Base-by-base conservation (phyloP, 306 rosid species). In the Cicer chorassanicum region DNA sequence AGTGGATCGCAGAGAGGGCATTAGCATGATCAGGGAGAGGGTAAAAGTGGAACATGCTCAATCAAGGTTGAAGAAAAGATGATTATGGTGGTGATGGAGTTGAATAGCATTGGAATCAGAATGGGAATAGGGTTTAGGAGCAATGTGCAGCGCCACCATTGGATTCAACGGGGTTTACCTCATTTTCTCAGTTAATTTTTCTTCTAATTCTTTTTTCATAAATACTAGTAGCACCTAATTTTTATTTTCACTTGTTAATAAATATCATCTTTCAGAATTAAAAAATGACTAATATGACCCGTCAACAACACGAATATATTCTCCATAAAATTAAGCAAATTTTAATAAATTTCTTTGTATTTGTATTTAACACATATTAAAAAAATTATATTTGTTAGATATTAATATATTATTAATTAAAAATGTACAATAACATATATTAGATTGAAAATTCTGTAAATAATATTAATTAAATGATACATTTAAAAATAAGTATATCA, bases 1-100 rank as follows among this genome's bases (percentile, higher is more conserved):
- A 81, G 76, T 46, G 50, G 85, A 82, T 78, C 91, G 95, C 87
- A 86, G 89, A 74, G 88, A 78, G 84, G 85, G 90, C 87, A 83
- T 87, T 80, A 81, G 90, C 97, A 91, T 91, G 81, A 81, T 89
- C 79, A 68, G 82, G 84, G 64, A 39, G 70, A 44, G 41, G 54
- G 78, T 55, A 53, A 76, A 70, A 69, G 50, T 50, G 75, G 82
- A 74, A 77, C 82, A 78, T 82, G 75, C 80, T 70, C 87, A 45
- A 21, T 1, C 86, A 45, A 21, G 0, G 39, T 4, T 38, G 1
- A 1, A 2, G 11, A 44, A 5, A 1, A 13, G 15, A 29, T 19
- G 72, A 41, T 1, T 39, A 8, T 6, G 40, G 5, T 7, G 40
- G 76, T 1, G 9, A 4, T 71, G 19, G 63, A 38, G 39, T 21